Base-by-base conservation (phyloP, 768 basidiomycete species). In the Naganishia randhawae region DNA sequence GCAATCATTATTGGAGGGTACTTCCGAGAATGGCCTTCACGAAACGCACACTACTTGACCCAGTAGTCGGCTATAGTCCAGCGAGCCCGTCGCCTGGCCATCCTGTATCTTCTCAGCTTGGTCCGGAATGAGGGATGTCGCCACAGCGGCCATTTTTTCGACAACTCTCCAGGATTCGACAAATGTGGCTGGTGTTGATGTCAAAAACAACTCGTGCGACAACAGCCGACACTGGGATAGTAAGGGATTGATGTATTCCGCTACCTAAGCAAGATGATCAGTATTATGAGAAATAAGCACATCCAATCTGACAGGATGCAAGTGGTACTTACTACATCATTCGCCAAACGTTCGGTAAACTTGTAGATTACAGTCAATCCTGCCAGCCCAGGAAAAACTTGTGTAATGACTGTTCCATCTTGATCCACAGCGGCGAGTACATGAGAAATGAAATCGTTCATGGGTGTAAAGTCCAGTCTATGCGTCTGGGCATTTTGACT, bases 141-240 rank as follows among this genome's bases (percentile, higher is more conserved):
- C 57, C 5, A 61, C 22, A 1, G 14, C 57, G 1, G 57, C 35
- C 57, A 61, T 61, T 29, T 61, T 82, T 70, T 92, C 91, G 0
- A 92, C 92, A 71, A 97, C 86, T 37, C 88, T 84, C 86, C 89
- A 95, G 1, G 89, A 84, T 77, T 95, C 92, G 19, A 87, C 85
- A 78, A 97, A 97, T 16, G 88, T 88, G 0, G 94, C 96, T 0
- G 95, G 93, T 0, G 88, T 86, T 2, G 93, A 91, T 73, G 89
- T 87, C 19, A 97, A 83, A 77, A 88, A 96, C n/a, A 81, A 68
- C 39, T 78, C 75, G 6, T 85, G 86, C 13, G 86, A 86, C 19
- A 94, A 82, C 52, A 89, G 86, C 31, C 92, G 85, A 2, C 92
- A 90, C 53, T 86, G 87, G 0, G 86, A 84, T 1, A 97, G 84